Evolutionary conservation across 495 filamentous ascomycete genomes (phyloP).

Genomic region (Aspergillus homomorphus): DNA sequence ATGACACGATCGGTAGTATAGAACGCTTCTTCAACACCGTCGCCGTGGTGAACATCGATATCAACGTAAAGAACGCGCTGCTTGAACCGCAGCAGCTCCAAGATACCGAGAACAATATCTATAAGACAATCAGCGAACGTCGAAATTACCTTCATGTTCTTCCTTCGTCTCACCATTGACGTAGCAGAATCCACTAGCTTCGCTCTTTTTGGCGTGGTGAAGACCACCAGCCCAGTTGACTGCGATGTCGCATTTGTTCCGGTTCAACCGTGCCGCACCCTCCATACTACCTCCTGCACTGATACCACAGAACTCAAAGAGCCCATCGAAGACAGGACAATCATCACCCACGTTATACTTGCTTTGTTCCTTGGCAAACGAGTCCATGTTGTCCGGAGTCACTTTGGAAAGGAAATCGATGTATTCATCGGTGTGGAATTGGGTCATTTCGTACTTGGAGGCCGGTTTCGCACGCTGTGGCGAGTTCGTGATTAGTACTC

Average conservation of each 20-base stretch:
- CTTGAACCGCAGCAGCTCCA: conserved; percentile 91
- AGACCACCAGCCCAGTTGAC: conserved; percentile 97
- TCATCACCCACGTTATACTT: conserved; percentile 99
- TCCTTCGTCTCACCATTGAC: conserved; percentile 69
- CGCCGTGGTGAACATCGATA: conserved; percentile 97
- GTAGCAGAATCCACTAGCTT: conserved; percentile 97
- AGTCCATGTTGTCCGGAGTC: conserved; percentile 98
- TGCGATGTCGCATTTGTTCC: conserved; percentile 93
- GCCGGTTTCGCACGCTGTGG: conserved; percentile 91
- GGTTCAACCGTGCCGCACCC: conserved; percentile 86
- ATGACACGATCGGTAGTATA: conserved; percentile 97
- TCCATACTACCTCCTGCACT: conserved; percentile 98
- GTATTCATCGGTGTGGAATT: conserved; percentile 99
- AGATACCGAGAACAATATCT: conserved; percentile 97
- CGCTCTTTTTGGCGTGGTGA: conserved; percentile 95
- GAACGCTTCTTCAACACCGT: conserved; percentile 97
- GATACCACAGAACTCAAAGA: conserved; percentile 98
- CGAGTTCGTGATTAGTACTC: conserved; percentile 26
- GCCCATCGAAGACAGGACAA: conserved; percentile 94
- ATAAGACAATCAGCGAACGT: conserved; percentile 11
- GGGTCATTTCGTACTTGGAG: conserved; percentile 95
- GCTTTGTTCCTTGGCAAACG: conserved; percentile 84
- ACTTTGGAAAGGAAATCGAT: conserved; percentile 96
- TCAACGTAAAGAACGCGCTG: conserved; percentile 95
- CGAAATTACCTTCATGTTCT: background rate